These are phyloP conservation scores for Moesziomyces sp. DNA, from an alignment of 1,284 basidiomycete genomes.

Conservation along the genomic window DNA sequence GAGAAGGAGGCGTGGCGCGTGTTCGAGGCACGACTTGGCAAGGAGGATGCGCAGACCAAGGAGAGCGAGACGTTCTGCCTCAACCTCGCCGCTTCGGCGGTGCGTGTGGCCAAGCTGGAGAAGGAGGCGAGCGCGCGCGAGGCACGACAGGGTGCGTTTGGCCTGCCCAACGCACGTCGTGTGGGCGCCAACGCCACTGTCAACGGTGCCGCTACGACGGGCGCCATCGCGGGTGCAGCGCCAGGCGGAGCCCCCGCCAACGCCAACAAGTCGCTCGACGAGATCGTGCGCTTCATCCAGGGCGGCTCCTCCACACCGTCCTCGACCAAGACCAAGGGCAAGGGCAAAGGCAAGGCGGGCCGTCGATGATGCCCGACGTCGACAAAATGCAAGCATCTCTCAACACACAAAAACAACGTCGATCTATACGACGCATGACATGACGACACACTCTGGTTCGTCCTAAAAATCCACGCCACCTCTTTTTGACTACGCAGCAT, in stretches of 20 bases:
- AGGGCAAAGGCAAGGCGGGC: slow-evolving; percentile 36
- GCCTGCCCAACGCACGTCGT: slow-evolving; percentile 9
- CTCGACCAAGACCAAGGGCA: slow-evolving; percentile 39
- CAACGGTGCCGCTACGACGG: slow-evolving; percentile 12
- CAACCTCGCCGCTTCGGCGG: slow-evolving; percentile 61
- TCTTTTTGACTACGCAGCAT: not conserved
- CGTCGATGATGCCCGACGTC: slow-evolving; percentile 22
- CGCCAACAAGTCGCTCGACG: slow-evolving; percentile 55
- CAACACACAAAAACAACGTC: no score
- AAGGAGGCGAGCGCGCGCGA: slow-evolving; percentile 47
- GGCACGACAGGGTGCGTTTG: slow-evolving; percentile 27
- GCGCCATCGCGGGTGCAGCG: slow-evolving; percentile 6
- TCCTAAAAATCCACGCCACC: not conserved
- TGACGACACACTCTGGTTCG: not conserved
- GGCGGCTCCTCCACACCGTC: slow-evolving; percentile 38
- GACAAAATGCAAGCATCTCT: no score
- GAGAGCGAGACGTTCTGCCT: slow-evolving; percentile 63
- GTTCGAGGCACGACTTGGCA: slow-evolving; percentile 62
- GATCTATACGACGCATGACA: no score
- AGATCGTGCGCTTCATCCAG: slow-evolving; percentile 63
- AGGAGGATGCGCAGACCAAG: slow-evolving; percentile 65
- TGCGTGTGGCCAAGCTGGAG: slow-evolving; percentile 62
- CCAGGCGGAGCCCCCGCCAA: slow-evolving; percentile 2
- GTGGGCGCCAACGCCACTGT: slow-evolving; percentile 1
- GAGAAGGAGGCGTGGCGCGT: slow-evolving; percentile 65